phyloP scores from a whole-genome alignment of 306 rosid species.

The Vigna hirtella region DNA sequence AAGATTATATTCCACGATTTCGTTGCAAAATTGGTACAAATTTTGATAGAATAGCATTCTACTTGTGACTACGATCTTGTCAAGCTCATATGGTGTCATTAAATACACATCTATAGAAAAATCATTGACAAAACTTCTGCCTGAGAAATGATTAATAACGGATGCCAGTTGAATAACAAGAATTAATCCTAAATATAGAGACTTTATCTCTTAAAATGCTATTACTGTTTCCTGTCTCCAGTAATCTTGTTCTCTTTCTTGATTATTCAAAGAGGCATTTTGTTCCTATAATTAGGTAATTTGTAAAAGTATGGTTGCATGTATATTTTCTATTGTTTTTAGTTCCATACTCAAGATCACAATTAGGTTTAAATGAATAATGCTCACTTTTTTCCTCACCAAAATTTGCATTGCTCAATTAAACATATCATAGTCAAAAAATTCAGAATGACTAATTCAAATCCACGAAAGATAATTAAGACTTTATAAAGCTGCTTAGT shows the following conservation, averaged over 20 bases:
- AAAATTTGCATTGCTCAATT: neutral
- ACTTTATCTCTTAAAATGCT: conserved; percentile 4
- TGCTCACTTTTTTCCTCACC: neutral
- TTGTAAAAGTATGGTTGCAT: neutral
- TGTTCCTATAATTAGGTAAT: neutral
- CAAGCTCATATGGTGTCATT: neutral
- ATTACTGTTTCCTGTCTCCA: neutral
- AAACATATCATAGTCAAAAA: neutral
- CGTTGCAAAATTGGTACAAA: conserved; percentile 7
- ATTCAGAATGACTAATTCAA: conserved; percentile 21
- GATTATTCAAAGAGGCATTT: neutral
- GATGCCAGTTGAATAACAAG: neutral
- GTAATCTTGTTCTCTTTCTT: neutral
- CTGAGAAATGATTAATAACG: neutral
- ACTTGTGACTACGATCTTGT: too few species aligned
- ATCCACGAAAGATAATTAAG: conserved; percentile 16
- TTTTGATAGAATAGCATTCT: too few species aligned
- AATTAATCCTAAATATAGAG: conserved; percentile 3
- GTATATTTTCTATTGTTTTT: conserved; percentile 21
- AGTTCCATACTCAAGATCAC: neutral
- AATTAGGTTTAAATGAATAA: neutral
- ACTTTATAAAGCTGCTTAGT: neutral
- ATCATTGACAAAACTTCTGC: neutral
- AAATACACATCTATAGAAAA: neutral
- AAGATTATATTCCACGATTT: conserved; percentile 13